Evolutionary conservation across 257 asterid species (phyloP).

Genomic region (Solanum ahanhuiri): DNA sequence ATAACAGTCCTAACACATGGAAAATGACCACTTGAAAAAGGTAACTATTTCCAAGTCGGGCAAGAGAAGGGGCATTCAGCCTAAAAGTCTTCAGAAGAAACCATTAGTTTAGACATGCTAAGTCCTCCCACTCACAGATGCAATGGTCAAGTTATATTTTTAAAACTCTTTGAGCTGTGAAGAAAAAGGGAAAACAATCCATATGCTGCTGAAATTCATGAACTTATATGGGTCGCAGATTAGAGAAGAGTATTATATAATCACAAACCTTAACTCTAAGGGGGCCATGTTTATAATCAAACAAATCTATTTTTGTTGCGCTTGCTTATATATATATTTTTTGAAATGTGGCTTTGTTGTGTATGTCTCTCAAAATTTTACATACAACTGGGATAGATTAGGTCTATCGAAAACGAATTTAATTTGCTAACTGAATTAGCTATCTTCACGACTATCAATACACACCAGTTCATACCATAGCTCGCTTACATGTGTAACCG

Average conservation of each 20-base stretch:
- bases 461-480: neutral
- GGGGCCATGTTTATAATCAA: neutral
- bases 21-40: neutral
- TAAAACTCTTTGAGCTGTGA: neutral
- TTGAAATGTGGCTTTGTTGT: neutral
- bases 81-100: neutral
- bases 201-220: neutral
- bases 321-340: neutral
- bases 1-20: neutral
- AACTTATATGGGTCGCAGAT: neutral
- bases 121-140: neutral
- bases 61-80: neutral
- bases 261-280: neutral
- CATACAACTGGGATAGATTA: neutral
- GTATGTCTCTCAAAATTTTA: neutral
- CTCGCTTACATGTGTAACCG: neutral
- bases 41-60: neutral
- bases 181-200: neutral
- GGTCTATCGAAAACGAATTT: neutral
- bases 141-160: neutral
- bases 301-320: neutral
- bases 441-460: neutral
- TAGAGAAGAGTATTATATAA: neutral
- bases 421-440: neutral
- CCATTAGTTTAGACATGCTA: neutral